phyloP scores from a whole-genome alignment of 495 filamentous ascomycete genomes.

The Margaritispora aquatica region DNA sequence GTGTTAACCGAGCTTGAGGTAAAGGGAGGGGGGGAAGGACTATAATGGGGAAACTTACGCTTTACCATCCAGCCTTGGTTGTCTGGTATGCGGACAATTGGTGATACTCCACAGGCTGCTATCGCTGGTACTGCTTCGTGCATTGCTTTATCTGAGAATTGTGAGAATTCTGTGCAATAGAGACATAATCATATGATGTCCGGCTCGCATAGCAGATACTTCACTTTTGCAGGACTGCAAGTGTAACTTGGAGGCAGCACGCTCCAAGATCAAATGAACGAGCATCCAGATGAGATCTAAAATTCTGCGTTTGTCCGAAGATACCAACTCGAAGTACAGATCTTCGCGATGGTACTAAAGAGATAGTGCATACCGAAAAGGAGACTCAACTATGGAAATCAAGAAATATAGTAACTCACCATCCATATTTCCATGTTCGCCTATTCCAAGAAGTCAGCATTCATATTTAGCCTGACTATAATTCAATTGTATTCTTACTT shows the following conservation, averaged over 20 bases:
- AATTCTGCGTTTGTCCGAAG: no score
- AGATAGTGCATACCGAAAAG: neutral
- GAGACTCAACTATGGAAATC: neutral
- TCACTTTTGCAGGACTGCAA: no score
- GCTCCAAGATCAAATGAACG: no score
- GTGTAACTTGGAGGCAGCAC: no score
- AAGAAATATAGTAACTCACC: slow-evolving; percentile 35
- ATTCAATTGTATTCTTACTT: slow-evolving; percentile 39
- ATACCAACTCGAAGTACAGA: neutral
- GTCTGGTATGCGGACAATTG: slow-evolving; percentile 61
- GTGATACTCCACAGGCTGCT: slow-evolving; percentile 57
- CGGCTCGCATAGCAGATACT: no score
- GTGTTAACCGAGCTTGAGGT: no score
- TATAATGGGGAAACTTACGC: slow-evolving; percentile 39
- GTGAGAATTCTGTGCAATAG: no score
- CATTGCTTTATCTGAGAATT: slow-evolving; percentile 61
- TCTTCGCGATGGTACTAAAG: no score
- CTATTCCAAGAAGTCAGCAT: no score
- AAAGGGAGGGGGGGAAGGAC: neutral
- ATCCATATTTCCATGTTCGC: slow-evolving; percentile 65
- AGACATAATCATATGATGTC: no score
- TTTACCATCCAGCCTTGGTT: slow-evolving; percentile 66
- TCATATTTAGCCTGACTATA: no score
- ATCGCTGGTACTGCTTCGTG: slow-evolving; percentile 75
- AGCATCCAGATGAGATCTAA: no score